Base-by-base conservation (phyloP, 768 basidiomycete genomes). In the Podaxis pistillaris region DNA sequence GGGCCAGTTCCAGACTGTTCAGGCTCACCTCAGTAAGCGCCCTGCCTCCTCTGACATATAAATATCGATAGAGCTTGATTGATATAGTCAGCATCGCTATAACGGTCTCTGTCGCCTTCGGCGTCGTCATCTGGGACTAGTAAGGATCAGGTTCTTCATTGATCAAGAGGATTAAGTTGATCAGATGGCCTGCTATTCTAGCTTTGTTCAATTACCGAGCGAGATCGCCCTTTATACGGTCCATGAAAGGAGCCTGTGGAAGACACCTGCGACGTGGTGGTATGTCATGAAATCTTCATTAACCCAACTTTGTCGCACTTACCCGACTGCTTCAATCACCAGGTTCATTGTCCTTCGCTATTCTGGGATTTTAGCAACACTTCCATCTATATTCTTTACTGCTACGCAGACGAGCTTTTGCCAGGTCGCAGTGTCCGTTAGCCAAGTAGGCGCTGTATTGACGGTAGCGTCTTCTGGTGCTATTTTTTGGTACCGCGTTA, bases 91-190 rank as follows among this genome's bases (percentile, higher is more conserved):
- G 49, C 17, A 40, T 60, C 26, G 58, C 58, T 19, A 60, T 60
- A 4, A 60, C 58, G 12, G 38, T 46, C 12, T 46, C 58, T 11
- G 58, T 52, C n/a, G 58, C 36, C 19, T 60, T 60, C 7, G 58
- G 58, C 24, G 37, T 60, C 22, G 33, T 60, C 11, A 37, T 60
- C 15, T 60, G 58, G 58, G 58, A 60, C 58, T 60, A 60, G 58
- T 60, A 15, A 47, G 58, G 33, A 33, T 33, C 52, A 17, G 12
- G 5, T 36, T 17, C 13, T 24, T 50, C 11, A 15, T 33, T 9
- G 26, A 50, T 15, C 22, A 12, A 50, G 22, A 9, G 49, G 22
- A 50, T 13, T 13, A 26, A 5, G 22, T n/a, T 49, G 22, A 50
- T 28, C 47, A 22, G 49, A 50, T 50, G 13, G 13, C 12, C 30